These are phyloP conservation scores for Eutrema japonicum DNA, from an alignment of 345 rosid genomes.

Conservation along the genomic window DNA sequence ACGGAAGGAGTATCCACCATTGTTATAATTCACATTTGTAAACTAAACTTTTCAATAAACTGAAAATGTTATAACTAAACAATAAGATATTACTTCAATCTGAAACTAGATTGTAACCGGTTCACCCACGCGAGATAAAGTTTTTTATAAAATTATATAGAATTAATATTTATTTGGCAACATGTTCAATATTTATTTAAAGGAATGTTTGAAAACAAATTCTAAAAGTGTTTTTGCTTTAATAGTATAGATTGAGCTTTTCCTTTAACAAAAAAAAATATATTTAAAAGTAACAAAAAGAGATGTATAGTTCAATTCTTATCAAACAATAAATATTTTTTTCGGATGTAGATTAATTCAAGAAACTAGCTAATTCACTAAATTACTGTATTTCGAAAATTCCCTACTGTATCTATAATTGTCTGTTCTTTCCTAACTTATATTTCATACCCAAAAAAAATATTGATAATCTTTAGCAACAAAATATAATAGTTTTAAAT, in stretches of 20 bases:
- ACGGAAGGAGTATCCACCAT: constrained; percentile 8
- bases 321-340: not conserved
- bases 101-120: not conserved
- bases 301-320: not conserved
- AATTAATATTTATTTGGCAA: no score
- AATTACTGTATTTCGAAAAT: not conserved
- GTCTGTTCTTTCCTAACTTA: not conserved
- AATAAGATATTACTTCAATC: not conserved
- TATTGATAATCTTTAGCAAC: not conserved
- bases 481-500: not conserved
- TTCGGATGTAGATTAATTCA: not conserved
- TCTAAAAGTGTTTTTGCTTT: no score
- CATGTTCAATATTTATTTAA: no score
- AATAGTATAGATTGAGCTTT: no score
- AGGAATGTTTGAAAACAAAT: no score
- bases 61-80: not conserved
- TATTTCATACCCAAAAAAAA: not conserved
- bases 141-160: no score
- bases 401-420: not conserved
- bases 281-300: not conserved
- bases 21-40: not conserved
- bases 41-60: not conserved
- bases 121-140: no score
- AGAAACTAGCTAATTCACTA: not conserved
- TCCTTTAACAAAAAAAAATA: no score